Conservation (phyloP, 1,139 yeast genomes). For the Candida albicans region DNA sequence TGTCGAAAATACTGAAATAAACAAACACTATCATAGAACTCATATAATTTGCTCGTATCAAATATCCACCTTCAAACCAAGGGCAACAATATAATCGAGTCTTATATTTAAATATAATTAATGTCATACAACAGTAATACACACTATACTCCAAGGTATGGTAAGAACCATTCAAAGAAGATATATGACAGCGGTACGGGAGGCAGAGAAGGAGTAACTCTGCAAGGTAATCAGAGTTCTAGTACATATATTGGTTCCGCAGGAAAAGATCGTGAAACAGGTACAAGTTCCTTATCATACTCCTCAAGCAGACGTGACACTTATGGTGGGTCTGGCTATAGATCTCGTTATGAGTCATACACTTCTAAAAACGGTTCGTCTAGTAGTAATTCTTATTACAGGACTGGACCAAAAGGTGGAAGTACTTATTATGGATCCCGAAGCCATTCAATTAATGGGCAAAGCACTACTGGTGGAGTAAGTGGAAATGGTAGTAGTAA, state of each 20-base stretch:
- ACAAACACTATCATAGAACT: too few species aligned
- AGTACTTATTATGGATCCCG: slow-evolving; percentile 4
- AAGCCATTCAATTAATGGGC: background rate
- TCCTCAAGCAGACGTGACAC: slow-evolving; percentile 15
- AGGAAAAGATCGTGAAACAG: slow-evolving; percentile 1
- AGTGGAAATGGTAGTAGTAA: background rate
- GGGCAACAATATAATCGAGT: background rate
- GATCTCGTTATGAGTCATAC: slow-evolving; percentile 13
- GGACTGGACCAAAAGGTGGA: background rate
- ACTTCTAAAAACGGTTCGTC: slow-evolving; percentile 6
- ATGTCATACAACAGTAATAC: slow-evolving; percentile 15
- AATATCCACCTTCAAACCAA: too few species aligned
- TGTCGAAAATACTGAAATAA: too few species aligned
- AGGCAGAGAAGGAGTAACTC: slow-evolving; percentile 2
- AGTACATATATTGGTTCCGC: slow-evolving; percentile 7
- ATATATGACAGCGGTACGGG: slow-evolving; percentile 6
- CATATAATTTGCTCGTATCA: too few species aligned
- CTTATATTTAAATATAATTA: background rate
- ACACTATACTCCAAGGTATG: slow-evolving; percentile 17
- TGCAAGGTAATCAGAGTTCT: background rate
- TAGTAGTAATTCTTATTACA: slow-evolving; percentile 8
- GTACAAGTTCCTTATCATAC: slow-evolving; percentile 2
- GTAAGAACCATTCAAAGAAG: slow-evolving; percentile 8
- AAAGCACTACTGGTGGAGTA: background rate
- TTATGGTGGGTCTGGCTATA: slow-evolving; percentile 15